Conservation (phyloP, 2,329 filamentous ascomycete genomes). For the Lachnellula occidentalis region DNA sequence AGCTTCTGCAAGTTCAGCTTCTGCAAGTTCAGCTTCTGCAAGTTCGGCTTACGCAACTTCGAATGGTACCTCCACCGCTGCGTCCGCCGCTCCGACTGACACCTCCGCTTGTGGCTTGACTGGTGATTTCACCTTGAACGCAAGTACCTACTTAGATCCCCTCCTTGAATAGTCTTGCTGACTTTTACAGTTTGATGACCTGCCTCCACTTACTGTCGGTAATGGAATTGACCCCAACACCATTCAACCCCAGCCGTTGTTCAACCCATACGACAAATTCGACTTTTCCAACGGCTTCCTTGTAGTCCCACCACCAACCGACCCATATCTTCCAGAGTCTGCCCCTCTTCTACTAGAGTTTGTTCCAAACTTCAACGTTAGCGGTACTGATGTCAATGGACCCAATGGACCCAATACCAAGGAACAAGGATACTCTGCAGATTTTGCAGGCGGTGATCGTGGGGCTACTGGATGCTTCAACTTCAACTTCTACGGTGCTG, state of each 20-base stretch:
- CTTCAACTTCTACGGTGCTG: slow-evolving; percentile 32
- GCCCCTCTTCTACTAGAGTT: slow-evolving; percentile 30
- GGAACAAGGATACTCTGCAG: slow-evolving; percentile 26
- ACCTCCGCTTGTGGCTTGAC: slow-evolving; percentile 21
- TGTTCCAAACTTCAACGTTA: slow-evolving; percentile 25
- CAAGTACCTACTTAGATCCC: slow-evolving; percentile 10
- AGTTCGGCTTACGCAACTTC: not conserved
- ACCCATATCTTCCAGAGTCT: slow-evolving; percentile 29
- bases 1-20: too few relatives aligned
- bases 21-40: too few relatives aligned
- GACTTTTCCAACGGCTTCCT: slow-evolving; percentile 34
- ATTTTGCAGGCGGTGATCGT: slow-evolving; percentile 25
- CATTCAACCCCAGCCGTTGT: slow-evolving; percentile 26
- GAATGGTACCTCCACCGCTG: slow-evolving; percentile 5
- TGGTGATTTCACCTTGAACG: slow-evolving; percentile 26
- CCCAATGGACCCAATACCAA: slow-evolving; percentile 17
- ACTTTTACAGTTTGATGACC: slow-evolving; percentile 28
- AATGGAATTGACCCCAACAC: slow-evolving; percentile 16
- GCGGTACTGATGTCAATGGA: slow-evolving; percentile 6
- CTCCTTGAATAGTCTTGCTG: slow-evolving; percentile 1
- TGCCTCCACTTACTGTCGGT: slow-evolving; percentile 22
- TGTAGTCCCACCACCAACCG: slow-evolving; percentile 28
- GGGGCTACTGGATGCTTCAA: slow-evolving; percentile 31
- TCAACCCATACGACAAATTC: slow-evolving; percentile 30
- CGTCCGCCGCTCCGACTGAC: slow-evolving; percentile 6